Evolutionary conservation across 495 filamentous ascomycete species (phyloP), one percentile per base, ranked within the genome.

Genomic region (Amniculicola lignicola): DNA sequence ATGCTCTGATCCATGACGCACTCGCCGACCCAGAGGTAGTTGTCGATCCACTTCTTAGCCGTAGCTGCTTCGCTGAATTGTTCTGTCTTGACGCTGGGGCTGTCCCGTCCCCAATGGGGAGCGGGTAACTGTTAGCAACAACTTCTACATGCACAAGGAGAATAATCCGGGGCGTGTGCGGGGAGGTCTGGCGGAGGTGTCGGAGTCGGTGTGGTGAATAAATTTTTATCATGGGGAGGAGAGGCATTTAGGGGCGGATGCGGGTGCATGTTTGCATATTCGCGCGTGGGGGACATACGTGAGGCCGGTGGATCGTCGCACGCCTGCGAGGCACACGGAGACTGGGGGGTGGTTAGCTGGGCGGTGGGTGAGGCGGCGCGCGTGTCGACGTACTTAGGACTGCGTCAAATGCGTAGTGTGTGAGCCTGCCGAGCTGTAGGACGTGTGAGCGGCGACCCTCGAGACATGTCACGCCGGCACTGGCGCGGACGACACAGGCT

Each of bases 1-100:
- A 96, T 89, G 4, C 90, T 93, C 74, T 92, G 86, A 67, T 98
- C 93, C 91, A 98, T 92, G 47, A 95, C 87, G 88, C 88, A 94
- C 73, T 98, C 93, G 68, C 93, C 93, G 37, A 97, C 83, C 45
- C 88, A 88, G 54, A 98, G 84, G 74, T 98, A 98, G 69, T 85
- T 95, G 65, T 92, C 89, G 62, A 98, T 80, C 86, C 90, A 96
- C 64, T 84, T 86, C 69, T 88, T 87, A 63, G 95, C 67, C 51
- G 92, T 86, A 72, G 89, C 87, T 69, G 82, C 90, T 36, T 95
- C 89, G 57, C 86, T 79, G 58, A 97, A 79, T 62, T 85, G 82
- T 61, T 97, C 94, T 61, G 84, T 83, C 70, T 88, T 85, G 70
- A 98, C 77, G 75, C 94, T 98, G 73, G 82, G 82, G 73, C 83